phyloP scores from a whole-genome alignment of 2,329 filamentous ascomycete genomes.

The Calonectria pseudoturangicola region DNA sequence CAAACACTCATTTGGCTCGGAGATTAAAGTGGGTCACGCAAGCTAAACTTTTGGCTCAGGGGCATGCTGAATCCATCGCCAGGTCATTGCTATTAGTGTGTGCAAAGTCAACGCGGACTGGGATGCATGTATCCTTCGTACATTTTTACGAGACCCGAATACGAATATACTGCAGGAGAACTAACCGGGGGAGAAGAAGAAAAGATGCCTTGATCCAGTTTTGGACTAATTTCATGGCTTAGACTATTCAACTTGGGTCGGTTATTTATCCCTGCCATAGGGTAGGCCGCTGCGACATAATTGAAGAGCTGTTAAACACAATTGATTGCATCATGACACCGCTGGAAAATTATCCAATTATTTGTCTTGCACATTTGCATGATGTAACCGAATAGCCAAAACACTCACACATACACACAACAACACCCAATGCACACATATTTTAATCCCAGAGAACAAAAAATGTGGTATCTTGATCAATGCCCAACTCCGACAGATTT shows the following conservation, averaged over 20 bases:
- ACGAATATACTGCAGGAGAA: neutral
- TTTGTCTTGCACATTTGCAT: neutral
- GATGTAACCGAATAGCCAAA: neutral
- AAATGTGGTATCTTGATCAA: slow-evolving; percentile 41
- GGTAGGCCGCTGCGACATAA: neutral
- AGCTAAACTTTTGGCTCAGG: neutral
- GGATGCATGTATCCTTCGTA: neutral
- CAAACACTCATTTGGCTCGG: neutral
- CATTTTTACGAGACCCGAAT: neutral
- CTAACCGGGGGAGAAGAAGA: neutral
- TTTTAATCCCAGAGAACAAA: slow-evolving; percentile 22
- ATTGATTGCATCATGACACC: slow-evolving; percentile 9
- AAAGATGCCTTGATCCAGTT: neutral
- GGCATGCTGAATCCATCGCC: neutral
- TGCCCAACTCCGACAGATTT: slow-evolving; percentile 48
- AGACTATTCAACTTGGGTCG: neutral
- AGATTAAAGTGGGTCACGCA: neutral
- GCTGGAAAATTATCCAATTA: neutral
- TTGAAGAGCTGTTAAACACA: neutral
- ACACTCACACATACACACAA: neutral
- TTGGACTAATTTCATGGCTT: neutral
- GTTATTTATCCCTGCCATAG: neutral
- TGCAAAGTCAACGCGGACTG: too few relatives aligned
- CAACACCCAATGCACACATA: neutral
- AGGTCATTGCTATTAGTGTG: neutral